Base-by-base conservation (phyloP, 2,329 filamentous ascomycete genomes). In the Bretziella fagacearum region DNA sequence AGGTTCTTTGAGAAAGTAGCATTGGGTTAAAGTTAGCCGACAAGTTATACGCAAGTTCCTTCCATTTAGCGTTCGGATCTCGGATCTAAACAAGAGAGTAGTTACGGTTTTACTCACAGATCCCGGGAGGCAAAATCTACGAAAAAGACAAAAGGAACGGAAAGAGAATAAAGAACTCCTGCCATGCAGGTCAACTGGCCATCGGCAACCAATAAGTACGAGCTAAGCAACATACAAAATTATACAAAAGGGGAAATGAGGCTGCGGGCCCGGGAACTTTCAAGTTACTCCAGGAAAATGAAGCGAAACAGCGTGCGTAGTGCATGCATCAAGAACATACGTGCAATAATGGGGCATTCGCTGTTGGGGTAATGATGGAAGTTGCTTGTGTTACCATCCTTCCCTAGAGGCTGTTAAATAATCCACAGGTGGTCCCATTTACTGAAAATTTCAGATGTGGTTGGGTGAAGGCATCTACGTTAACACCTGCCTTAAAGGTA, bases 231-330 rank as follows among this genome's bases (percentile, higher is more conserved):
- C 35, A 39, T 13, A 3, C 11, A 18, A 7, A 36, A n/a, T 2
- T 30, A n/a, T 30, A n/a, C n/a, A 18, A n/a, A 8, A n/a, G 10
- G 3, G 15, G n/a, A 39, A 33, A 6, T 6, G 17, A n/a, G 13
- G 5, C 30, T 33, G 17, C 6, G 17, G 13, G 30, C 35, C 35
- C n/a, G n/a, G 20, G 35, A 18, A 39, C 23, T 39, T 39, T 39
- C 18, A 13, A 39, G 35, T 39, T 39, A 39, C 7, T 17, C 35
- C 35, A 3, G 35, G 50, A 52, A 51, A 52, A 50, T 48, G 50
- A 53, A 22, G 40, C 52, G 41, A 48, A 41, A 41, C 26, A 23
- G 41, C 42, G 51, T 18, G 43, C 50, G 44, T 49, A 42, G 20
- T 33, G 23, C 36, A 47, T 23, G 15, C 23, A 35, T 25, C 32